These are phyloP conservation scores for Trypanosoma vivax DNA, from an alignment of 208 protist genomes.

Conservation along the genomic window DNA sequence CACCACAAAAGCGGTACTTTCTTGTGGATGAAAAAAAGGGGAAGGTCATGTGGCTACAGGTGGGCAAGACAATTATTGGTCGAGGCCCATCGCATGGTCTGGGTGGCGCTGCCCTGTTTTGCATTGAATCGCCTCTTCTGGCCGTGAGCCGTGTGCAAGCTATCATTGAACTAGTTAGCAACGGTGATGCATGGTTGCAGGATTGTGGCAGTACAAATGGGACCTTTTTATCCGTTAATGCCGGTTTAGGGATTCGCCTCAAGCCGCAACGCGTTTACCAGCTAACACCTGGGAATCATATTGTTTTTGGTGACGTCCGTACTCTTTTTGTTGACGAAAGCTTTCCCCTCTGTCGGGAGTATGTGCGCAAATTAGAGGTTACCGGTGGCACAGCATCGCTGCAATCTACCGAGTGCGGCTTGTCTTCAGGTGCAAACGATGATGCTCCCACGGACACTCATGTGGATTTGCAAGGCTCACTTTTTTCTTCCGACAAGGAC, in stretches of 20 bases:
- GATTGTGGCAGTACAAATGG: conserved; percentile 88
- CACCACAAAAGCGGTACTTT: conserved; percentile 23
- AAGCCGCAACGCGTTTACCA: conserved; percentile 76
- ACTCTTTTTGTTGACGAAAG: conserved; percentile 11
- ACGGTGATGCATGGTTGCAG: conserved; percentile 78
- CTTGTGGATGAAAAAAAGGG: conserved; percentile 24
- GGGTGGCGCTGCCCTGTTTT: conserved; percentile 59
- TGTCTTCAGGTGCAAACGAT: too few relatives aligned
- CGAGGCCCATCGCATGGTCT: conserved; percentile 30
- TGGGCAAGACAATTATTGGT: conserved; percentile 74
- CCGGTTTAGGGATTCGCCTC: conserved; percentile 50
- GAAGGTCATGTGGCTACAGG: conserved; percentile 22
- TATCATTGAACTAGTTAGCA: conserved; percentile 59
- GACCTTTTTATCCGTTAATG: conserved; percentile 50
- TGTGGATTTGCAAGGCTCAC: too few relatives aligned
- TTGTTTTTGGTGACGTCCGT: conserved; percentile 79
- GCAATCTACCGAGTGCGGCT: too few relatives aligned
- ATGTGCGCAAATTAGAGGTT: neutral
- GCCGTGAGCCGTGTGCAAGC: conserved; percentile 81
- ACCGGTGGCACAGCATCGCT: too few relatives aligned
- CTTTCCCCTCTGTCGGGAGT: conserved; percentile 17
- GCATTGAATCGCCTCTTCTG: conserved; percentile 45
- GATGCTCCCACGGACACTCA: too few relatives aligned
- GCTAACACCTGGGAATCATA: conserved; percentile 43
- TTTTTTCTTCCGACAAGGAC: too few relatives aligned